Base-by-base conservation (phyloP, 495 filamentous ascomycete genomes). In the Trypethelium eluteriae region DNA sequence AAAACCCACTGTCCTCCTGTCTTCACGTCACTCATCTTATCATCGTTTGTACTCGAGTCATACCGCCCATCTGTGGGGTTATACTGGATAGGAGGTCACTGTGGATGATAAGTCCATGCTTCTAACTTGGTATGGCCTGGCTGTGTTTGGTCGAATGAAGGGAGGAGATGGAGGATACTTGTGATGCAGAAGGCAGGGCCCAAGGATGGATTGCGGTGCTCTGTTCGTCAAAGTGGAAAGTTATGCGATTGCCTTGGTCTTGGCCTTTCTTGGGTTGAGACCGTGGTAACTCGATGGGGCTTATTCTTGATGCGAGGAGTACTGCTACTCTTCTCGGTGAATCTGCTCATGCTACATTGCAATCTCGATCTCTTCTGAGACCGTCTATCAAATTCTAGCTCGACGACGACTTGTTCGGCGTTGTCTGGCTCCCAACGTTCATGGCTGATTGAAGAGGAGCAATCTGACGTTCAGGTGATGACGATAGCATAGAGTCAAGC, bases 261-360 rank as follows among this genome's bases (percentile, higher is more conserved):
- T 66, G 2, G n/a, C 39, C 49, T 62, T 49, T 56, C 57, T 2
- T 32, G 38, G 65, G 14, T 71, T 67, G 69, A 72, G 64, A 68
- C 61, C 62, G 49, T 44, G 85, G 90, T 95, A 93, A 97, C 94
- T 96, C 91, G 92, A 98, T 96, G 94, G 94, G 94, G 94, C 94
- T 96, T 91, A 98, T 96, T 97, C 91, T 96, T 90, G 94, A 90
- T 86, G 89, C 92, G 92, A 96, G 93, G 89, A 87, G 89, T 85
- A 83, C 82, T 79, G 72, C 78, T 77, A 74, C 74, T 71, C 68
- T 64, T 70, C 77, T 72, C 72, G 72, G 79, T 73, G 79, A 79
- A 81, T 87, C 84, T 81, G 84, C 85, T 84, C 16, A 63, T 62
- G 47, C 62, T 71, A 14, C 69, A 59, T 44, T 66, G 38, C 10